Base-by-base conservation (phyloP, 208 protist species). In the Leishmania braziliensis region DNA sequence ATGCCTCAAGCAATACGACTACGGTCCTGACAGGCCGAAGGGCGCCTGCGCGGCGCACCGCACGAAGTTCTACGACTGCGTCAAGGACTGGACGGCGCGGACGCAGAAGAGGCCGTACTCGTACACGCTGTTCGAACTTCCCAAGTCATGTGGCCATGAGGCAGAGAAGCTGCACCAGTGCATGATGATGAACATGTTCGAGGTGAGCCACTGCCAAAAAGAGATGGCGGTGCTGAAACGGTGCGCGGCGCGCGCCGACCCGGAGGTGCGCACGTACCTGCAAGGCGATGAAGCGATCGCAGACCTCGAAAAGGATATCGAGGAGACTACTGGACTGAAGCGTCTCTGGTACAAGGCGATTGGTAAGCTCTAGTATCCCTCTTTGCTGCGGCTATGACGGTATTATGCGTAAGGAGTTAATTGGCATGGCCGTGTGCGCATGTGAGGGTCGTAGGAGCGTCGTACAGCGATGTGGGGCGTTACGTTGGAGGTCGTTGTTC, bases 121-220 rank as follows among this genome's bases (percentile, higher is more conserved):
- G n/a, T 83, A 91, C 85, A 89, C 79, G 70, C 72, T 93, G 66
- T 97, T 90, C 69, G 91, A 95, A 76, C 62, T 96, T 8, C 63
- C 86, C 4, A 66, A 77, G 36, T 76, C 83, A 66, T 97, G 94
- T 82, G 82, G 86, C 33, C 78, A 86, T 75, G 90, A 97, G 83
- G 89, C 94, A 56, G 91, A 96, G 84, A 89, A 87, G 78, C 83
- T 97, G 72, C 92, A 97, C 63, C 88, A 96, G 84, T 97, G 94
- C 82, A 97, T 97, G 94, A 97, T 97, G 94, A 92, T 94, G 80
- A 93, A 88, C 84, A 95, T 93, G 88, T 97, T 96, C 77, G 94
- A 97, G 83, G 90, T 95, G 54, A 89, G 86, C 18, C 79, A 84
- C 66, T 97, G 94, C 68, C 88, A 93, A 63, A 80, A 83, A 54